Percentiles rank a stretch among this genome's conserved stretches.
phyloP scores from a whole-genome alignment of 306 rosid genomes.

The Fragaria iinumae region DNA sequence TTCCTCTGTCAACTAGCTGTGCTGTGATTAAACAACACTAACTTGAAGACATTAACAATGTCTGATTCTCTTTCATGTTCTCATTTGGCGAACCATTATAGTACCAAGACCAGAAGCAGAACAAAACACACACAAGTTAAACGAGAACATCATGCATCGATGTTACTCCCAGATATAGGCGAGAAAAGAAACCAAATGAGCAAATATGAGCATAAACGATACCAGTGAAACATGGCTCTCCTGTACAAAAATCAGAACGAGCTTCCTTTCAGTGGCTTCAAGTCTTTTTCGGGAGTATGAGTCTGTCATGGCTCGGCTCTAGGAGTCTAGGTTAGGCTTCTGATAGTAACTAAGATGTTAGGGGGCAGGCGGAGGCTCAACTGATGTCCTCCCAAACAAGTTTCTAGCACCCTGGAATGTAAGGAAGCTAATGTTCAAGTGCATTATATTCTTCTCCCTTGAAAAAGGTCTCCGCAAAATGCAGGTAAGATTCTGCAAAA shows the following conservation, averaged over 20 bases:
- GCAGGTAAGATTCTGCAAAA: conserved; percentile 22
- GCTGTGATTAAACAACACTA: background rate
- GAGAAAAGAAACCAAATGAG: background rate
- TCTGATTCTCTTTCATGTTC: background rate
- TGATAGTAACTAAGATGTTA: no score
- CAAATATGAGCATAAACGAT: background rate
- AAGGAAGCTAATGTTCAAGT: background rate
- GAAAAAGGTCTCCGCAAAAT: conserved; percentile 2
- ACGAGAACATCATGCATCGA: background rate
- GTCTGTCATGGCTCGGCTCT: no score
- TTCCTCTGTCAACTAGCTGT: background rate
- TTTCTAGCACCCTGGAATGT: background rate
- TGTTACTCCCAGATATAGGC: background rate
- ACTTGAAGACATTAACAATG: conserved; percentile 5
- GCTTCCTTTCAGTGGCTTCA: background rate
- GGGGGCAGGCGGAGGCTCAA: background rate
- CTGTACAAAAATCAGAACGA: background rate
- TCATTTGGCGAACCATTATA: background rate
- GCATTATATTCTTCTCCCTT: background rate
- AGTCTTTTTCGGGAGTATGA: background rate
- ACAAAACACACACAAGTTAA: background rate
- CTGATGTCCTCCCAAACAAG: background rate
- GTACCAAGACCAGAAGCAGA: background rate
- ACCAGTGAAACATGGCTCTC: background rate
- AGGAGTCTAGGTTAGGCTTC: no score